These are phyloP conservation scores for Drechslerella stenobrocha DNA, from an alignment of 2,329 filamentous ascomycete genomes.

Conservation along the genomic window DNA sequence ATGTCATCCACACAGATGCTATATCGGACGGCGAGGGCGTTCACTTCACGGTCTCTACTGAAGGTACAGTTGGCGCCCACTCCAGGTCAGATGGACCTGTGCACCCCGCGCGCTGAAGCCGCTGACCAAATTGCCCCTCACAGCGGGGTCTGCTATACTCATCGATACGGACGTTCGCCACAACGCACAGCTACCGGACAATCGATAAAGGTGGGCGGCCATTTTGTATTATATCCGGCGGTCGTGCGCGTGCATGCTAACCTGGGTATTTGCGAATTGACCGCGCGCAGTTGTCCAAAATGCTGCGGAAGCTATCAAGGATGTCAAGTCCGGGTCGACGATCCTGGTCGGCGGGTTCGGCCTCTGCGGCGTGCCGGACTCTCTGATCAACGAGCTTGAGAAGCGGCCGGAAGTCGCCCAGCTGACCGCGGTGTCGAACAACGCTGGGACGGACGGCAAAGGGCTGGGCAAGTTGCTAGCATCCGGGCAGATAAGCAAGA, in stretches of 20 bases:
- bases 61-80: slow-evolving; percentile 20
- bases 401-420: slow-evolving; percentile 50
- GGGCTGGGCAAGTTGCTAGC: slow-evolving; percentile 71
- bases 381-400: slow-evolving; percentile 70
- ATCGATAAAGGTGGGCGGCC: slow-evolving; percentile 30
- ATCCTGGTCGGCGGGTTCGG: slow-evolving; percentile 79
- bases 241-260: background rate
- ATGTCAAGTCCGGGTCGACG: slow-evolving; percentile 70
- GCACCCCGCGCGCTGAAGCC: too few species aligned
- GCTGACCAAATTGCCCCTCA: background rate
- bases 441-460: slow-evolving; percentile 71
- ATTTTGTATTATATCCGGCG: background rate
- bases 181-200: slow-evolving; percentile 36
- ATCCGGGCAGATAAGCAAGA: slow-evolving; percentile 70
- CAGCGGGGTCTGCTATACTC: slow-evolving; percentile 41
- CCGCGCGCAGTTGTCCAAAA: slow-evolving; percentile 54
- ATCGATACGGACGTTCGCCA: slow-evolving; percentile 41
- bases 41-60: slow-evolving; percentile 24
- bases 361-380: slow-evolving; percentile 77
- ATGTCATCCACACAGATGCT: slow-evolving; percentile 34
- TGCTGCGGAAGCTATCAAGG: slow-evolving; percentile 70
- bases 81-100: too few species aligned
- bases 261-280: background rate
- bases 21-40: slow-evolving; percentile 33
- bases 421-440: slow-evolving; percentile 78